Evolutionary conservation across 768 basidiomycete genomes (phyloP), one percentile per base, ranked within the genome.

Genomic region (Suillus tomentosus): DNA sequence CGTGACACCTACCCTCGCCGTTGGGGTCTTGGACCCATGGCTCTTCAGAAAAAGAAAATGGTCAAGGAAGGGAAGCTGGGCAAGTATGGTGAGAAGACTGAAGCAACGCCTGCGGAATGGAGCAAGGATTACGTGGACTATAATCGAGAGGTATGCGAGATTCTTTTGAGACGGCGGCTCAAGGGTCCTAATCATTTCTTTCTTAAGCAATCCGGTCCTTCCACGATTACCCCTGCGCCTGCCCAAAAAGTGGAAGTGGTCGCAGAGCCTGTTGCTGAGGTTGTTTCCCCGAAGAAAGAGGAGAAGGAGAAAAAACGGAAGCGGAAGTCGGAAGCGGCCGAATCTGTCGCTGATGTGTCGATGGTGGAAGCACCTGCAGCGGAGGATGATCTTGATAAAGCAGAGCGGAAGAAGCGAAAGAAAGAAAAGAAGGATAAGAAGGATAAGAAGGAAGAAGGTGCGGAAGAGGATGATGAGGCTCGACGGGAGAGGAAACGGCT

Each of bases 1-100:
- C 90, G 96, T 43, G 97, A 99, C 77, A 92, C 94, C 22, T 99
- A 99, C 77, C 97, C 97, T 47, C 88, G 97, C 63, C 88, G 96
- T 67, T 99, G 97, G 97, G 97, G 97, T 58, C 86, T 99, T 60
- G 97, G 97, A n/a, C 97, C 97, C 24, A 87, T 96, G 77, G 96
- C 97, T 15, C 80, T 93, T 61, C 91, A 96, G 76, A 99, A 99
- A 85, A 99, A 99, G 83, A 97, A 96, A 78, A 83, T 99, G 86
- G 88, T 97, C 67, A 97, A 96, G 81, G 94, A 94, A n/a, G 96
- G 96, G 56, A 93, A 95, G 76, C 87, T 99, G 59, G 92, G 95
- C 71, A 99, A 94, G 79, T 91, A 95, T 74, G 97, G 97, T 24
- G 90, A 96, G 76, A 90, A 91, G 71, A 85, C 93, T 59, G 87